Conservation (phyloP, 768 basidiomycete genomes). For the Leccinum olivaceopallidum region DNA sequence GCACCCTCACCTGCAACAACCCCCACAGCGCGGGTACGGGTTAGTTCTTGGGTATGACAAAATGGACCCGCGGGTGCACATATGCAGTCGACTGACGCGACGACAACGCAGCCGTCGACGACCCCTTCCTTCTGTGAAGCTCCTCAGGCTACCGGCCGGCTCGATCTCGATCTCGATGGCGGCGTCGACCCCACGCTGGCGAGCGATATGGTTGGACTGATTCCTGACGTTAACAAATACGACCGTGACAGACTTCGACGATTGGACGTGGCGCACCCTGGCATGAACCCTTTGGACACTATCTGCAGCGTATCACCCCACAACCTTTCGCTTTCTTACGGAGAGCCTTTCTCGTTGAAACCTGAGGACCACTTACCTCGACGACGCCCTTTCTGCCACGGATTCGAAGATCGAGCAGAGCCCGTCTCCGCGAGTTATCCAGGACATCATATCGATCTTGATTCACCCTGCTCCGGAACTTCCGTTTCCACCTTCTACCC, state of each 20-base stretch:
- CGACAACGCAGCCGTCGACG: no score
- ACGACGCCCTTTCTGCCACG: background rate
- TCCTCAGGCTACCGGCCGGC: background rate
- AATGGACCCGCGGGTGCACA: no score
- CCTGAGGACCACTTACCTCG: background rate
- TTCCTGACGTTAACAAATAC: slow-evolving; percentile 40
- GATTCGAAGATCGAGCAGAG: slow-evolving; percentile 10
- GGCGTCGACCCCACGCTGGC: slow-evolving; percentile 13
- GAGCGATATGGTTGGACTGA: slow-evolving; percentile 23
- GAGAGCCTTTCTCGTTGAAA: background rate
- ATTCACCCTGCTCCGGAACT: slow-evolving; percentile 17
- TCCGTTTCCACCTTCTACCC: background rate
- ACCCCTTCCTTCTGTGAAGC: background rate
- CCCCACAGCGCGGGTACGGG: no score
- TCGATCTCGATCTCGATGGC: slow-evolving; percentile 9
- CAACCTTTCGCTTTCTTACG: background rate
- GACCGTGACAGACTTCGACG: slow-evolving; percentile 21
- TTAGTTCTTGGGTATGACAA: no score
- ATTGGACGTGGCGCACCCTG: slow-evolving; percentile 17
- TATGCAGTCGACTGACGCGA: no score
- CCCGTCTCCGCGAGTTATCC: slow-evolving; percentile 31
- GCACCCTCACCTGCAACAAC: no score
- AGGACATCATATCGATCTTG: slow-evolving; percentile 34
- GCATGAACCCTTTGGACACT: slow-evolving; percentile 44
- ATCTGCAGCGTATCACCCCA: slow-evolving; percentile 18